These are phyloP conservation scores for Melanopsichium pennsylvanicum DNA, from an alignment of 1,284 basidiomycete species.

Conservation along the genomic window DNA sequence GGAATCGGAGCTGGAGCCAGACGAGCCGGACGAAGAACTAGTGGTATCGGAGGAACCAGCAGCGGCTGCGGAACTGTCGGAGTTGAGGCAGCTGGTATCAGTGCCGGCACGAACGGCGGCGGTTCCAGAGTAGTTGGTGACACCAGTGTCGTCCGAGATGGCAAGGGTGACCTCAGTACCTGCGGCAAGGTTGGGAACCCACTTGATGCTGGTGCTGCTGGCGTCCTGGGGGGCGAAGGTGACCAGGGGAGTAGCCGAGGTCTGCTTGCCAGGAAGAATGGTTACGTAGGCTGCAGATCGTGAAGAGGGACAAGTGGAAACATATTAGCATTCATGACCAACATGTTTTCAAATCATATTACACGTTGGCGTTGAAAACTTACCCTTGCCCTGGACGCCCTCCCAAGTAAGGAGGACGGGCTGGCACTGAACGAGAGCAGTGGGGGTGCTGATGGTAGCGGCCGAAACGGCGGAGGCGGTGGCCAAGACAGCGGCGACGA, in stretches of 20 bases:
- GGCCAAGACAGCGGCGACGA: slow-evolving; percentile 27
- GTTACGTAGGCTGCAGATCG: slow-evolving; percentile 22
- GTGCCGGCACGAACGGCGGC: slow-evolving; percentile 25
- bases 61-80: slow-evolving; percentile 11
- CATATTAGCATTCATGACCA: slow-evolving; percentile 4
- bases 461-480: slow-evolving; percentile 20
- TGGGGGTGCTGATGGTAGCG: slow-evolving; percentile 46
- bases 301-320: neutral
- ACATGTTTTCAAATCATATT: neutral
- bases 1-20: neutral
- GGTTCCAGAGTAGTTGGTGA: slow-evolving; percentile 21
- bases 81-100: slow-evolving; percentile 26
- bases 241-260: slow-evolving; percentile 35
- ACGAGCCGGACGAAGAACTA: slow-evolving; percentile 10
- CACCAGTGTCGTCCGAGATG: slow-evolving; percentile 34
- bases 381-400: slow-evolving; percentile 34
- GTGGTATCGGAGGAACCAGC: slow-evolving; percentile 13
- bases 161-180: slow-evolving; percentile 26
- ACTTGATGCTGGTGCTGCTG: slow-evolving; percentile 19
- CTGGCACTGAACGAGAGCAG: slow-evolving; percentile 48
- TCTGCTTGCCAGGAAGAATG: slow-evolving; percentile 27
- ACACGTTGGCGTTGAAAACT: neutral
- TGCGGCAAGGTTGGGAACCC: slow-evolving; percentile 34
- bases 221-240: slow-evolving; percentile 25
- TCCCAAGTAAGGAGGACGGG: slow-evolving; percentile 43